phyloP scores from a whole-genome alignment of 345 rosid genomes.

The Excoecaria agallocha region DNA sequence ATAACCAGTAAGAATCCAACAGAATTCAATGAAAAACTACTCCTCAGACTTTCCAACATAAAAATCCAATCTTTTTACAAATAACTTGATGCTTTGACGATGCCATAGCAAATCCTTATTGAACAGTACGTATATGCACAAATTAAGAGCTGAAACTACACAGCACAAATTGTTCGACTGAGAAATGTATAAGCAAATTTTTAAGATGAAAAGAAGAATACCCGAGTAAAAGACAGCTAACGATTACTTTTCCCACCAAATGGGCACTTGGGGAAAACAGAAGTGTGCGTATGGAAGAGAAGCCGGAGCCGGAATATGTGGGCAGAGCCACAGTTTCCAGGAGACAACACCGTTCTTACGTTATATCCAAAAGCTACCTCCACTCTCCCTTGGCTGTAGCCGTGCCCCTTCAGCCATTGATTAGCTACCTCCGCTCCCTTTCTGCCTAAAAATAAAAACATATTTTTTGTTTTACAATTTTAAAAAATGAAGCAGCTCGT shows the following conservation, averaged over 20 bases:
- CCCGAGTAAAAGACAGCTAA: neutral
- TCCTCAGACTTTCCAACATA: neutral
- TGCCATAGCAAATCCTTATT: neutral
- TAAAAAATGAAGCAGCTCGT: no score
- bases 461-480: no score
- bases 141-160: neutral
- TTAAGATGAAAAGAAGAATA: neutral
- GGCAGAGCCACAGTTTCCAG: neutral
- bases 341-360: constrained; percentile 9
- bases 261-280: neutral
- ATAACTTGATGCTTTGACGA: neutral
- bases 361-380: constrained; percentile 6
- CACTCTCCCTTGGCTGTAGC: neutral
- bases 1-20: neutral
- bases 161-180: neutral
- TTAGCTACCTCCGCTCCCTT: no score
- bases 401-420: neutral
- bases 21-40: neutral
- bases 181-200: neutral
- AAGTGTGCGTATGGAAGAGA: no score
- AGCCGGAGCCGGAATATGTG: neutral
- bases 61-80: neutral
- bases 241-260: neutral
- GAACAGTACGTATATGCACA: neutral
- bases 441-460: no score